phyloP scores from a whole-genome alignment of 306 rosid genomes.

The Medicago lupulina region DNA sequence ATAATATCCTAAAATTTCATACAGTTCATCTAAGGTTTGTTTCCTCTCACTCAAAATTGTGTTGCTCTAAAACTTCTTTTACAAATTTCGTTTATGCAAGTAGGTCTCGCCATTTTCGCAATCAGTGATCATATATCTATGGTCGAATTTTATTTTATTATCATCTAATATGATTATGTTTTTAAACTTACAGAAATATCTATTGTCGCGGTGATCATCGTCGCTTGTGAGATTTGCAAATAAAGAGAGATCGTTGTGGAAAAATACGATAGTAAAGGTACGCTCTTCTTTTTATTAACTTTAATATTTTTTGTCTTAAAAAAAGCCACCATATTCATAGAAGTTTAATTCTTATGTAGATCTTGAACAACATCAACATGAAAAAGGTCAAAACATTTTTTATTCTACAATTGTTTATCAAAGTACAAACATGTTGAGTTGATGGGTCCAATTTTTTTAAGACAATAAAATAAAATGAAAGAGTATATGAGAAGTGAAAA shows the following conservation, averaged over 20 bases:
- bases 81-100: background rate
- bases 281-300: background rate
- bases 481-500: background rate
- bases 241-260: background rate
- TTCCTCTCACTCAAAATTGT: background rate
- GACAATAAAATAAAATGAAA: no score
- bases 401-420: background rate
- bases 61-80: background rate
- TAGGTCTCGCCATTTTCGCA: background rate
- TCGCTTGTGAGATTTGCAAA: background rate
- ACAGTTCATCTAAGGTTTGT: background rate
- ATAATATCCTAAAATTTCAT: background rate
- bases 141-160: background rate
- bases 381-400: background rate
- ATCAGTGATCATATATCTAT: background rate
- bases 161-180: background rate
- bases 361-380: background rate
- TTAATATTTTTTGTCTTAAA: background rate
- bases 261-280: slow-evolving; percentile 22
- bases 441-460: background rate
- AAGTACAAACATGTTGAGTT: background rate
- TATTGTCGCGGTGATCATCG: background rate
- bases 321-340: background rate
- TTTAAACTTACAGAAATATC: background rate
- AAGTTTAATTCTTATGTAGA: background rate